A percentile compares a stretch with the other conserved stretches of the same genome.
phyloP scores from a whole-genome alignment of 1,284 basidiomycete genomes.

The Apiotrichum brassicae region DNA sequence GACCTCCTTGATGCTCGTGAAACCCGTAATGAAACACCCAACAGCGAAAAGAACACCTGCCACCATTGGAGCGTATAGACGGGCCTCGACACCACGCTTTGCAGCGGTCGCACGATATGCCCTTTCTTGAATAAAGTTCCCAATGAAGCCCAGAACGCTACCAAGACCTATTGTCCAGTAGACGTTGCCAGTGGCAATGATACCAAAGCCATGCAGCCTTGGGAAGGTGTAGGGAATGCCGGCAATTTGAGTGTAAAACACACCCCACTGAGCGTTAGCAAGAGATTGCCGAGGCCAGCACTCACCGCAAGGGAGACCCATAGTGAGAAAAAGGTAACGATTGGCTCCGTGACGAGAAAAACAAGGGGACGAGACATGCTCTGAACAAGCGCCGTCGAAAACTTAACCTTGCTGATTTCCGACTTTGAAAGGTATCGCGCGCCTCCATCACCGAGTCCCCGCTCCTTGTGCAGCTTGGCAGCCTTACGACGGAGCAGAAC shows the following conservation, averaged over 20 bases:
- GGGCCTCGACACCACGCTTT: slow-evolving; percentile 62
- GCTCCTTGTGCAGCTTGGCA: slow-evolving; percentile 28
- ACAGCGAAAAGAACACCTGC: slow-evolving; percentile 59
- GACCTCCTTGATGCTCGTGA: slow-evolving; percentile 29
- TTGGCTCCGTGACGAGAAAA: slow-evolving; percentile 65
- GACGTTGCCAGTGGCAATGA: slow-evolving; percentile 58
- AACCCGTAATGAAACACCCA: slow-evolving; percentile 55
- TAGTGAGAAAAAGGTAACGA: slow-evolving; percentile 65
- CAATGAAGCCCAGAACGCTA: slow-evolving; percentile 54
- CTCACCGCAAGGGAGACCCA: slow-evolving; percentile 61
- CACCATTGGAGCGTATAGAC: slow-evolving; percentile 61
- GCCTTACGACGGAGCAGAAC: slow-evolving; percentile 42
- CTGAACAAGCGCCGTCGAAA: slow-evolving; percentile 31
- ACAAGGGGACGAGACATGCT: slow-evolving; percentile 39
- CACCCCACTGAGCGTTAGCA: slow-evolving; percentile 56
- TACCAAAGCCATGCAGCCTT: slow-evolving; percentile 60
- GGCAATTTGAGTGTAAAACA: slow-evolving; percentile 64
- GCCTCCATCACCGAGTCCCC: slow-evolving; percentile 32
- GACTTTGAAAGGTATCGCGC: slow-evolving; percentile 42
- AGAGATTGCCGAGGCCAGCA: no score
- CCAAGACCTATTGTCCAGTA: slow-evolving; percentile 60
- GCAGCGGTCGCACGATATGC: slow-evolving; percentile 51
- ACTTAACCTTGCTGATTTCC: slow-evolving; percentile 40
- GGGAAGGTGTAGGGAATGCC: slow-evolving; percentile 59
- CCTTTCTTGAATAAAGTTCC: slow-evolving; percentile 61